Evolutionary conservation across 2,329 filamentous ascomycete genomes (phyloP).

Genomic region (Aspergillus glaucus): DNA sequence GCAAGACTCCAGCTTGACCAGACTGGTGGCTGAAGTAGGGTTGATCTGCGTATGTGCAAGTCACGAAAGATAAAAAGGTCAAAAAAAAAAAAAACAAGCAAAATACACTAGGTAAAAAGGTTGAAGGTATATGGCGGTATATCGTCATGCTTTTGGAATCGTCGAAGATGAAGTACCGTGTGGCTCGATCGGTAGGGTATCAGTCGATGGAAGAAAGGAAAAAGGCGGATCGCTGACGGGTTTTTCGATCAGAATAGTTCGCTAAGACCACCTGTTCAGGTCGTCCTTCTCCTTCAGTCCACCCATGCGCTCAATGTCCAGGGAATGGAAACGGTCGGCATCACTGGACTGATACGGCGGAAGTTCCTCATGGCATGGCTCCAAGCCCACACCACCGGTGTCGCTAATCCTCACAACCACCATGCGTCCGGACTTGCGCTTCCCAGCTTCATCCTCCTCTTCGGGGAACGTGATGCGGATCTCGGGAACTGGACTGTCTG

Average conservation of each 20-base stretch:
- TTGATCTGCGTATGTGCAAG: constrained; percentile 27
- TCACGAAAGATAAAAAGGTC: constrained; percentile 13
- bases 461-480: constrained; percentile 99
- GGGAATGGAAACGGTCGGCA: constrained; percentile 75
- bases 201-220: constrained; percentile 4
- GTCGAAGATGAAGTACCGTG: constrained; percentile 16
- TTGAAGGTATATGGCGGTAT: constrained; percentile 19
- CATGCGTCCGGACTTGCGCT: constrained; percentile 75
- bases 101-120: constrained; percentile 5
- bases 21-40: constrained; percentile 8
- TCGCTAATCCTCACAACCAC: constrained; percentile 90
- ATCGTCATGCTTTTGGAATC: constrained; percentile 28
- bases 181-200: constrained; percentile 9
- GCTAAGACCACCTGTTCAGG: constrained; percentile 30
- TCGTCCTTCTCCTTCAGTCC: constrained; percentile 84
- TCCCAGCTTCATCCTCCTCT: constrained; percentile 72
- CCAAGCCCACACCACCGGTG: constrained; percentile 74
- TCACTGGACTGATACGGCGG: constrained; percentile 84
- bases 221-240: constrained; percentile 2
- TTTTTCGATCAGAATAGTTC: background rate
- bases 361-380: constrained; percentile 72
- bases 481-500: constrained; percentile 80
- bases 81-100: background rate
- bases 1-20: background rate
- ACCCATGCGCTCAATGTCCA: constrained; percentile 91